A percentile compares a stretch with the other conserved stretches of the same genome.
Evolutionary conservation across 2,329 filamentous ascomycete species (phyloP).

Genomic region (Fusarium pininemorale): DNA sequence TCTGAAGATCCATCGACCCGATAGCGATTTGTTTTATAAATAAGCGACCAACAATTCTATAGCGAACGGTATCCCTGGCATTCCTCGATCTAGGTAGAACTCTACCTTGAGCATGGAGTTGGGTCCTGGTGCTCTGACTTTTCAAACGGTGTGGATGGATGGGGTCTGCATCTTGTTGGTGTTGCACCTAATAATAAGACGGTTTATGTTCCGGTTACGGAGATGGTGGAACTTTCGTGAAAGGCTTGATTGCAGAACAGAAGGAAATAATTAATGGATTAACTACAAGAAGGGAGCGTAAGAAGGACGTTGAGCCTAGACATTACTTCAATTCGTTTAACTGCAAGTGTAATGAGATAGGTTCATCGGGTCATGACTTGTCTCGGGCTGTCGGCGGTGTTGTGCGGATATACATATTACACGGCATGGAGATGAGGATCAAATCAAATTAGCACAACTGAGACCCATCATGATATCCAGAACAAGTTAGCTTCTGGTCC

Average conservation of each 20-base stretch:
- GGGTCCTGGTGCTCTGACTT: no score
- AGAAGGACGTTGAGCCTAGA: neutral
- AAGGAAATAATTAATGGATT: neutral
- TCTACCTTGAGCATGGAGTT: no score
- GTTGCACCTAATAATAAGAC: neutral
- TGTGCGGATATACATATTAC: constrained; percentile 11
- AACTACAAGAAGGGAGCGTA: neutral
- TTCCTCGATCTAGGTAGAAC: no score
- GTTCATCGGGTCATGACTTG: neutral
- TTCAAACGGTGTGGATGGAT: constrained; percentile 18
- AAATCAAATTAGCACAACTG: constrained; percentile 18
- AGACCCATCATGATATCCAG: constrained; percentile 14
- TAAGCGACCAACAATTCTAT: no score
- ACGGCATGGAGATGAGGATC: neutral
- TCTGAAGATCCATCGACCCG: no score
- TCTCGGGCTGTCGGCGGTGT: constrained; percentile 9
- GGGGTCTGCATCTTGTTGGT: constrained; percentile 5
- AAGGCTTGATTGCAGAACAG: neutral
- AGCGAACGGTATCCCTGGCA: no score
- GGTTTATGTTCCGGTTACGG: constrained; percentile 14
- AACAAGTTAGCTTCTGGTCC: constrained; percentile 26
- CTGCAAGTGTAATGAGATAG: neutral
- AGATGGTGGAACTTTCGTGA: neutral
- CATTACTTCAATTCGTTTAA: neutral
- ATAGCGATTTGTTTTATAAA: no score